phyloP scores from a whole-genome alignment of 2,329 filamentous ascomycete genomes.

The Arthrobotrys entomopaga region DNA sequence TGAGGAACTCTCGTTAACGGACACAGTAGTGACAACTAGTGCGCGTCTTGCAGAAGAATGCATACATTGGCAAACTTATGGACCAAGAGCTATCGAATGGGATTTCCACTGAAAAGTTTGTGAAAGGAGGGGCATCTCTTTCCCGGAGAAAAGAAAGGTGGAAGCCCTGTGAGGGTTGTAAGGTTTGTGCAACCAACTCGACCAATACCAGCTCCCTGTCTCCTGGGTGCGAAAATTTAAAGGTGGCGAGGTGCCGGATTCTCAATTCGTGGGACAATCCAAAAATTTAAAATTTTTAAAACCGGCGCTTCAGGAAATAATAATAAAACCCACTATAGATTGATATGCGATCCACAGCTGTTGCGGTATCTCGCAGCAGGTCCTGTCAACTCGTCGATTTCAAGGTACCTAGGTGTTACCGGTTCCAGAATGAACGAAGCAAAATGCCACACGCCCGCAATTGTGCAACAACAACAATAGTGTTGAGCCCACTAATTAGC shows the following conservation, averaged over 20 bases:
- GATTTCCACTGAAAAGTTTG: too few relatives aligned
- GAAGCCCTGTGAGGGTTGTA: not conserved
- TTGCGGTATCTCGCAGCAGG: not conserved
- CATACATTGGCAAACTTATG: too few relatives aligned
- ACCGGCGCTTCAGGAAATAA: not conserved
- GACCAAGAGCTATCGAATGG: too few relatives aligned
- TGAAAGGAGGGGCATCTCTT: too few relatives aligned
- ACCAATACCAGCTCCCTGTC: not conserved
- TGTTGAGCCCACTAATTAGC: not conserved
- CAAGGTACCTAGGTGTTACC: not conserved
- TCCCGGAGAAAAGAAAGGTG: too few relatives aligned
- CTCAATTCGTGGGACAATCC: not conserved
- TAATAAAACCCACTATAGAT: not conserved
- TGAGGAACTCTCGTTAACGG: not conserved
- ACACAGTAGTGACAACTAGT: too few relatives aligned
- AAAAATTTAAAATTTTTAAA: not conserved
- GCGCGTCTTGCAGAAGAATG: too few relatives aligned
- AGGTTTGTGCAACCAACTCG: constrained; percentile 2
- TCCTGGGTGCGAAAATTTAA: not conserved
- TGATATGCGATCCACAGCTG: not conserved
- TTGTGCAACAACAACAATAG: not conserved
- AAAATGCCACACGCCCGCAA: constrained; percentile 3
- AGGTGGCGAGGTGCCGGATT: not conserved
- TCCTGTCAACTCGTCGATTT: constrained; percentile 1
- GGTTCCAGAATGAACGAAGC: not conserved